A percentile compares a stretch with the other conserved stretches of the same genome.
Evolutionary conservation across 257 asterid genomes (phyloP).

Genomic region (Capsicum rhomboideum): DNA sequence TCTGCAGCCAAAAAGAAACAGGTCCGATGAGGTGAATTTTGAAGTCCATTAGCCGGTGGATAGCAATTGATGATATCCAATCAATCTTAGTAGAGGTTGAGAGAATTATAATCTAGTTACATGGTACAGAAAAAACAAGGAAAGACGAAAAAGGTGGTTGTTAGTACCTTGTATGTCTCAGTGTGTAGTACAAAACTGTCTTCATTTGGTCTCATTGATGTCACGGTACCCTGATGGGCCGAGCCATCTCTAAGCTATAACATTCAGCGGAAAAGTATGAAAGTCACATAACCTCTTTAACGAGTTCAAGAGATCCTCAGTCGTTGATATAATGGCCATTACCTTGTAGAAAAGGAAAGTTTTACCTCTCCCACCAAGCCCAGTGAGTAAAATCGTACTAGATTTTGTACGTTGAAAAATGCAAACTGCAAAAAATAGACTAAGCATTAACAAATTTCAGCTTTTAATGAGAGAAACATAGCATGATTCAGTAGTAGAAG

Average conservation of each 20-base stretch:
- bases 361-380: slow-evolving; percentile 16
- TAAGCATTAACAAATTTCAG: background rate
- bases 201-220: slow-evolving; percentile 87
- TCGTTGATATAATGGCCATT: background rate
- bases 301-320: background rate
- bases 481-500: background rate
- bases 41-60: background rate
- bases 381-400: slow-evolving; percentile 12
- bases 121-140: background rate
- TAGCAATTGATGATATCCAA: background rate
- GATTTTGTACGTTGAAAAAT: background rate
- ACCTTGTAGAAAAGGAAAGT: slow-evolving; percentile 14
- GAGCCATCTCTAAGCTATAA: slow-evolving; percentile 83
- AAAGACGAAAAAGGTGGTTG: background rate
- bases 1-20: slow-evolving; percentile 29
- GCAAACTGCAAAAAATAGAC: slow-evolving; percentile 4
- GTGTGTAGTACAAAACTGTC: slow-evolving; percentile 56
- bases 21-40: background rate
- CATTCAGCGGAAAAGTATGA: background rate
- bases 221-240: slow-evolving; percentile 76
- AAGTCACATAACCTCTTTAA: background rate
- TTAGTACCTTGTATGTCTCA: slow-evolving; percentile 50
- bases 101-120: background rate
- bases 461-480: background rate
- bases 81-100: background rate